These are phyloP conservation scores for Rhizopogon vinicolor DNA, from an alignment of 768 basidiomycete genomes.

Conservation along the genomic window DNA sequence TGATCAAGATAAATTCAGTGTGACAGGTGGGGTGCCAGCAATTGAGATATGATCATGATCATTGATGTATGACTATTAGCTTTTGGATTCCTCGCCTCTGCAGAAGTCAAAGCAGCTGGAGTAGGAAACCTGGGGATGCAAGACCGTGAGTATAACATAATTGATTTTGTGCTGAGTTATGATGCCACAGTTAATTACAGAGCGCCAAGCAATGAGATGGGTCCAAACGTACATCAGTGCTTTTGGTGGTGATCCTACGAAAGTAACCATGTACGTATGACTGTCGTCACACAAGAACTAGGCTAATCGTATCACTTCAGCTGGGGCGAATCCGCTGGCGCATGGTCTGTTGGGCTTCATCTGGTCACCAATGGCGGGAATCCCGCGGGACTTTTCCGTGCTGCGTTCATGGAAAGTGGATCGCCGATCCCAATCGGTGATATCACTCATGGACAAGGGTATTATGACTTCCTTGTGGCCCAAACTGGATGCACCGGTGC, in stretches of 20 bases:
- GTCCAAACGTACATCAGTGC: conserved; percentile 57
- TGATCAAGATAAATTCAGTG: conserved; percentile 1
- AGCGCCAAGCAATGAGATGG: conserved; percentile 58
- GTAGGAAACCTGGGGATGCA: conserved; percentile 61
- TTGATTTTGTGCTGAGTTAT: conserved; percentile 35
- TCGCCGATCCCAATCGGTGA: conserved; percentile 22
- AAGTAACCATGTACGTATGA: conserved; percentile 49
- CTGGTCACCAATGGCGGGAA: conserved; percentile 13
- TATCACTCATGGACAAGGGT: conserved; percentile 10
- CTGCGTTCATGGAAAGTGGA: conserved; percentile 35
- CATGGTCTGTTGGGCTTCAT: conserved; percentile 25
- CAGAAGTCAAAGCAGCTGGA: conserved; percentile 47
- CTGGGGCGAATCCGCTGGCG: conserved; percentile 33
- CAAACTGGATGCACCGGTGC: conserved; percentile 19
- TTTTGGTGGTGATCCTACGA: conserved; percentile 63
- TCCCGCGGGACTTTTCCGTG: conserved; percentile 11
- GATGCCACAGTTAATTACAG: conserved; percentile 37
- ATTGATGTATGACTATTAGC: conserved; percentile 19
- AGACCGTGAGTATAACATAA: conserved; percentile 44
- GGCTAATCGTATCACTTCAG: conserved; percentile 11
- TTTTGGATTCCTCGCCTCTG: conserved; percentile 48
- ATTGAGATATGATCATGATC: background rate
- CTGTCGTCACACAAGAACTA: background rate
- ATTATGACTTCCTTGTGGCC: conserved; percentile 22
- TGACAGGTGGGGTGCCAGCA: conserved; percentile 6